A percentile compares a stretch with the other conserved stretches of the same genome.
phyloP scores from a whole-genome alignment of 495 filamentous ascomycete species.

The Aspergillus asperescens region DNA sequence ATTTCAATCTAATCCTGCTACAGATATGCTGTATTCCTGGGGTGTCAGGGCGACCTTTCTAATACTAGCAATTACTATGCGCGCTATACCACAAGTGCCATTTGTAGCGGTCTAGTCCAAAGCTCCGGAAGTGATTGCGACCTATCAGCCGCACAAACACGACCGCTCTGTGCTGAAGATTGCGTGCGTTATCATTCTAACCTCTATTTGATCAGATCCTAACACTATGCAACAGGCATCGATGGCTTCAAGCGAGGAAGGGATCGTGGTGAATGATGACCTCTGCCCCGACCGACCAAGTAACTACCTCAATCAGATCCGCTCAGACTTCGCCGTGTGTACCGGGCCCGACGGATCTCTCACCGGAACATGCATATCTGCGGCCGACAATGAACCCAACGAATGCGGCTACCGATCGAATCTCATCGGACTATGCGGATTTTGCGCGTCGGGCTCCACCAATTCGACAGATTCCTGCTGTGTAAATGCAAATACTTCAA shows the following conservation, averaged over 20 bases:
- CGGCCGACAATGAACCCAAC: slow-evolving; percentile 70
- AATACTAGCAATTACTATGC: slow-evolving; percentile 87
- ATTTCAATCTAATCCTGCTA: slow-evolving; percentile 14
- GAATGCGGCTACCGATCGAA: slow-evolving; percentile 86
- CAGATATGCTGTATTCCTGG: slow-evolving; percentile 54
- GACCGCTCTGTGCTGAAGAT: slow-evolving; percentile 82
- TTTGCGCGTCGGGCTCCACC: slow-evolving; percentile 73
- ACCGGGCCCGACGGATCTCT: slow-evolving; percentile 74
- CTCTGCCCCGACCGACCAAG: slow-evolving; percentile 61
- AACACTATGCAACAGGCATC: slow-evolving; percentile 52
- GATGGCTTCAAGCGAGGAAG: slow-evolving; percentile 81
- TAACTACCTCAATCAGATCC: slow-evolving; percentile 69
- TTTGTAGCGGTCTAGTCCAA: slow-evolving; percentile 95
- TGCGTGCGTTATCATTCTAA: slow-evolving; percentile 58
- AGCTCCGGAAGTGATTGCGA: slow-evolving; percentile 72
- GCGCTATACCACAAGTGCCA: slow-evolving; percentile 82
- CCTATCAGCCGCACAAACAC: slow-evolving; percentile 55
- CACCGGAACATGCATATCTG: slow-evolving; percentile 67
- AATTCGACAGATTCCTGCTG: slow-evolving; percentile 97
- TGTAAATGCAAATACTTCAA: slow-evolving; percentile 66
- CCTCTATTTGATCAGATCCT: slow-evolving; percentile 16
- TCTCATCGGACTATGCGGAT: slow-evolving; percentile 77
- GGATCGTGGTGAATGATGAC: slow-evolving; percentile 66
- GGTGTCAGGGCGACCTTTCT: slow-evolving; percentile 71
- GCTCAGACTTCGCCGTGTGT: slow-evolving; percentile 90